phyloP scores from a whole-genome alignment of 2,329 filamentous ascomycete species.

The Aureobasidium mangrovei region DNA sequence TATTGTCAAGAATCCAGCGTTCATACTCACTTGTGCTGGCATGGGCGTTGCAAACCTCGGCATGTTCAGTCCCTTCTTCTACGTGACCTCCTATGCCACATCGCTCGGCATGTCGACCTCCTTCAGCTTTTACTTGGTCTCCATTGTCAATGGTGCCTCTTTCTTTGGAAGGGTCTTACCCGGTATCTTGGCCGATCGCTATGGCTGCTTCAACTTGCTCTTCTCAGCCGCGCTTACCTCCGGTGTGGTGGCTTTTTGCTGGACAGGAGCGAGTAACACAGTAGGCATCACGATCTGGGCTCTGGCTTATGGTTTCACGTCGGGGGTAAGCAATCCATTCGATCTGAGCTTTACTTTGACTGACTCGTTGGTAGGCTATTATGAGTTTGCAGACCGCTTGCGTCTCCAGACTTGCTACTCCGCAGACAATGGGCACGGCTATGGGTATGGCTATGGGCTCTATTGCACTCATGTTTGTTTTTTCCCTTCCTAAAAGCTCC shows the following conservation, averaged over 20 bases:
- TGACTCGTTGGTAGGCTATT: constrained; percentile 31
- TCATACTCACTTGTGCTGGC: constrained; percentile 20
- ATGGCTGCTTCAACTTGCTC: constrained; percentile 35
- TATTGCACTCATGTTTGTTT: constrained; percentile 35
- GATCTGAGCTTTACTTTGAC: neutral
- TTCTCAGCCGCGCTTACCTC: constrained; percentile 29
- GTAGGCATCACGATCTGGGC: constrained; percentile 22
- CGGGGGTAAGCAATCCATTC: constrained; percentile 28
- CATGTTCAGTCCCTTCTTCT: constrained; percentile 33
- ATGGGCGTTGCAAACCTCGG: constrained; percentile 21
- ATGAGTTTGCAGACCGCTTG: constrained; percentile 41
- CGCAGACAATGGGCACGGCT: constrained; percentile 33
- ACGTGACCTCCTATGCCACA: constrained; percentile 30
- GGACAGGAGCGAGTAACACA: constrained; percentile 20
- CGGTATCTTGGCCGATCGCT: constrained; percentile 38
- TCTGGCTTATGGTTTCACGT: constrained; percentile 38
- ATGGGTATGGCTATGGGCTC: constrained; percentile 36
- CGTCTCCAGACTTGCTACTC: constrained; percentile 34
- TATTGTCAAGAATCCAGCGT: constrained; percentile 19
- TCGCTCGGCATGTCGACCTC: constrained; percentile 26
- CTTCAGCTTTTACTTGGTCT: constrained; percentile 54
- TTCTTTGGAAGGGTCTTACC: constrained; percentile 44
- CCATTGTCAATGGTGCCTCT: constrained; percentile 55
- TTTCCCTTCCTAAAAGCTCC: neutral
- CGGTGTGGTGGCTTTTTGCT: constrained; percentile 29